A percentile compares a stretch with the other conserved stretches of the same genome.
phyloP scores from a whole-genome alignment of 805 yeast species.

The Barnettozyma vustinii region DNA sequence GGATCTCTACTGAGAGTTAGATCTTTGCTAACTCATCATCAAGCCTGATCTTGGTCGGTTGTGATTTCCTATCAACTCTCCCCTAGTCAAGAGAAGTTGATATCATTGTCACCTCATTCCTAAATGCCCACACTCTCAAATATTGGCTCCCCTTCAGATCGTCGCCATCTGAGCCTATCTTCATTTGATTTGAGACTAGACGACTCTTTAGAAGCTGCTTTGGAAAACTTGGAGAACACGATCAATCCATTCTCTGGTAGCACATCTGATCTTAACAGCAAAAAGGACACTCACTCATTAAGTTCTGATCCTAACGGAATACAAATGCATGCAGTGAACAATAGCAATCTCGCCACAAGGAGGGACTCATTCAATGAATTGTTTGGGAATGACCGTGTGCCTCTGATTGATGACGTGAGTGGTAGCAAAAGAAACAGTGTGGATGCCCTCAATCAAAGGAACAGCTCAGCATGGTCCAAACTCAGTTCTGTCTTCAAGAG shows the following conservation, averaged over 20 bases:
- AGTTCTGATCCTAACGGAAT: constrained; percentile 30
- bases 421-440: constrained; percentile 5
- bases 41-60: not conserved
- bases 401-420: constrained; percentile 9
- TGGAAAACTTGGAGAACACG: constrained; percentile 41
- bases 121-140: constrained; percentile 20
- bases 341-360: constrained; percentile 13
- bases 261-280: constrained; percentile 7
- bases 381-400: constrained; percentile 15
- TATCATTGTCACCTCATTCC: not conserved
- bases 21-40: not conserved
- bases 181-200: constrained; percentile 61
- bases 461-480: constrained; percentile 15
- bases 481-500: constrained; percentile 6
- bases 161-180: constrained; percentile 30
- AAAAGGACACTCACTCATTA: constrained; percentile 24
- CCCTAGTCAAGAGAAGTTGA: not conserved
- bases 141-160: constrained; percentile 12
- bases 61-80: not conserved
- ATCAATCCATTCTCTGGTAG: constrained; percentile 28
- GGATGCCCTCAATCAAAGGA: not conserved
- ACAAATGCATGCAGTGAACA: constrained; percentile 27
- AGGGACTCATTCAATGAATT: constrained; percentile 24
- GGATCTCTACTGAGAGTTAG: not conserved
- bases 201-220: constrained; percentile 58